Percentiles rank a stretch among this genome's conserved stretches.
Conservation (phyloP, 768 basidiomycete species). For the Tylopilus intermedius region DNA sequence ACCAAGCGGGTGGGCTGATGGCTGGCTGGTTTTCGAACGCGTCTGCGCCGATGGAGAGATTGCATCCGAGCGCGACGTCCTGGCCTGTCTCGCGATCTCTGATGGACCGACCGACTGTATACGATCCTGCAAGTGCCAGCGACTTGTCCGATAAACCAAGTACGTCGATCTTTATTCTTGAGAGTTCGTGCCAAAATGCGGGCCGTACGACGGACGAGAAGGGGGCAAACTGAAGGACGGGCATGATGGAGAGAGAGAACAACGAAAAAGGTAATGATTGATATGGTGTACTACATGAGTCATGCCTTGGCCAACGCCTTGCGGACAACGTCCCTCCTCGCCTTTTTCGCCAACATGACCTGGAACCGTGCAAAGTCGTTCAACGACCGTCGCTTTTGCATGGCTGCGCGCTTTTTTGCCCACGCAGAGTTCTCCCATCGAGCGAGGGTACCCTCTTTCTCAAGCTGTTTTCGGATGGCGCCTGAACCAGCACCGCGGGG, state of each 20-base stretch:
- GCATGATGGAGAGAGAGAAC: conserved; percentile 26
- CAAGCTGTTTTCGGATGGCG: conserved; percentile 77
- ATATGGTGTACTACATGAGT: neutral
- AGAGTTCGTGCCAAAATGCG: conserved; percentile 89
- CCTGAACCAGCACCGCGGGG: conserved; percentile 85
- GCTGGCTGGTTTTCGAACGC: conserved; percentile 45
- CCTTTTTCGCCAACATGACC: conserved; percentile 86
- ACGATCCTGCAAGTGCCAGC: conserved; percentile 59
- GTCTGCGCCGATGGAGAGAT: conserved; percentile 58
- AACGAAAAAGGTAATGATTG: neutral
- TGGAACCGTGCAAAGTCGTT: conserved; percentile 92
- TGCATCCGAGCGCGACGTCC: conserved; percentile 67
- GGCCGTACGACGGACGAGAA: conserved; percentile 86
- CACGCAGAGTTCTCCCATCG: conserved; percentile 89
- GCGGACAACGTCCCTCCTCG: conserved; percentile 71
- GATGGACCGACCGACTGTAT: conserved; percentile 66
- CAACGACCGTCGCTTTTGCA: conserved; percentile 66
- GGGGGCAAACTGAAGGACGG: conserved; percentile 83
- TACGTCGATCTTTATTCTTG: conserved; percentile 84
- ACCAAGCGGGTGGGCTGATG: conserved; percentile 42
- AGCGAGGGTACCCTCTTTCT: conserved; percentile 75
- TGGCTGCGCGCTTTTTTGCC: conserved; percentile 81
- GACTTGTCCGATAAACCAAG: conserved; percentile 75
- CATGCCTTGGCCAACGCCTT: conserved; percentile 51
- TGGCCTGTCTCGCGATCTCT: conserved; percentile 73